phyloP scores from a whole-genome alignment of 2,329 filamentous ascomycete genomes.

The Hypoxylon sp. region DNA sequence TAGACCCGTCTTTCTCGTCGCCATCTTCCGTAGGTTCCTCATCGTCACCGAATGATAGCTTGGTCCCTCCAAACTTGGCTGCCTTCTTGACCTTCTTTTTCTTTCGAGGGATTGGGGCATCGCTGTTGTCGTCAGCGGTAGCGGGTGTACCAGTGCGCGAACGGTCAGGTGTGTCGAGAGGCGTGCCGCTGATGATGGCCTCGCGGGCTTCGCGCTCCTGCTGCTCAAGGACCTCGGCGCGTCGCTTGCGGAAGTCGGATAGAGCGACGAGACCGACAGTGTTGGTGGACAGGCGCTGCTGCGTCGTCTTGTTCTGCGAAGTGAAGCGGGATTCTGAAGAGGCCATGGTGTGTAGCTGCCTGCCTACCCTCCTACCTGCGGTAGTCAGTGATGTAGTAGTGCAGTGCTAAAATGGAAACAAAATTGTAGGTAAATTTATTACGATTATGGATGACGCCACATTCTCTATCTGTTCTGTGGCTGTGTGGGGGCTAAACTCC shows the following conservation, averaged over 20 bases:
- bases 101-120: conserved; percentile 53
- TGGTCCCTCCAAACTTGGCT: conserved; percentile 56
- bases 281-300: conserved; percentile 84
- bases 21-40: conserved; percentile 65
- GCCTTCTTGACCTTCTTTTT: conserved; percentile 58
- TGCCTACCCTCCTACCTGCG: not conserved
- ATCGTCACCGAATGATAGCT: conserved; percentile 75
- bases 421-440: not conserved
- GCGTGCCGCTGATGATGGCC: conserved; percentile 58
- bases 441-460: not conserved
- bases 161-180: conserved; percentile 59
- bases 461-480: no score
- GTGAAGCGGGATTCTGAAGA: conserved; percentile 71
- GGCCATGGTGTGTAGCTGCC: conserved; percentile 32
- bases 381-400: not conserved
- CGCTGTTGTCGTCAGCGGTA: conserved; percentile 61
- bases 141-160: conserved; percentile 62
- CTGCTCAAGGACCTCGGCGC: conserved; percentile 91
- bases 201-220: conserved; percentile 85
- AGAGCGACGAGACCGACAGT: conserved; percentile 93
- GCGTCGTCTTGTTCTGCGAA: conserved; percentile 78
- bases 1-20: conserved; percentile 56
- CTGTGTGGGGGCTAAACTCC: no score
- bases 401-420: not conserved
- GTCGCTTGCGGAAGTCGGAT: conserved; percentile 94